Percentiles rank a stretch among this genome's conserved stretches.
Conservation (phyloP, 2,329 filamentous ascomycete species). For the Neonectria hederae region DNA sequence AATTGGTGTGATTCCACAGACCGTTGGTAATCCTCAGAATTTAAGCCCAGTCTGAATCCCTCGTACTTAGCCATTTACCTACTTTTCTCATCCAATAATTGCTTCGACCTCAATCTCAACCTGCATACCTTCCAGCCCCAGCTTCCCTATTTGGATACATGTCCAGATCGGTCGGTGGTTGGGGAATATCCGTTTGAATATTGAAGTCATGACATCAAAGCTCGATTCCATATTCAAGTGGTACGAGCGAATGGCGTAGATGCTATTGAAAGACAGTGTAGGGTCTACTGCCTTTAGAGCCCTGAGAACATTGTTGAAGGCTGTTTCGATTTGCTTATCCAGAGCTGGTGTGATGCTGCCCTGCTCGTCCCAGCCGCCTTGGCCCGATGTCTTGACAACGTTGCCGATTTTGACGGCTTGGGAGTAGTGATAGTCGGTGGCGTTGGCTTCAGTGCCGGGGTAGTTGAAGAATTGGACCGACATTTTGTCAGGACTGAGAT, state of each 20-base stretch:
- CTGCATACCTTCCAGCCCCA: slow-evolving; percentile 23
- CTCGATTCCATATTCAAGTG: slow-evolving; percentile 24
- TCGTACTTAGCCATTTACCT: too few species aligned
- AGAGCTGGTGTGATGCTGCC: slow-evolving; percentile 11
- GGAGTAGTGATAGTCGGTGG: slow-evolving; percentile 22
- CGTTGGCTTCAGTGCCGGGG: slow-evolving; percentile 18
- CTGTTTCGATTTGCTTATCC: slow-evolving; percentile 12
- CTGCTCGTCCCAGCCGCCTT: slow-evolving; percentile 26
- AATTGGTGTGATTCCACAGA: neutral
- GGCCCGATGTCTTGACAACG: slow-evolving; percentile 17
- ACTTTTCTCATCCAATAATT: neutral
- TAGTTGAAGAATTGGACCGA: slow-evolving; percentile 25
- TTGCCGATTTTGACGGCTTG: slow-evolving; percentile 25
- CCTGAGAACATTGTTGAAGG: slow-evolving; percentile 19
- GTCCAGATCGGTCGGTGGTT: slow-evolving; percentile 24
- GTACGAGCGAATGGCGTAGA: slow-evolving; percentile 22
- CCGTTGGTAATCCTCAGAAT: neutral
- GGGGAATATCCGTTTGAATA: slow-evolving; percentile 24
- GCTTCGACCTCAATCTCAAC: slow-evolving; percentile 27
- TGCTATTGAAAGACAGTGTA: slow-evolving; percentile 10
- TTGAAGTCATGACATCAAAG: slow-evolving; percentile 20
- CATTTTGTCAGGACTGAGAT: neutral
- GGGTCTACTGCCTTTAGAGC: slow-evolving; percentile 11
- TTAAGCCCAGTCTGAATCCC: too few species aligned
- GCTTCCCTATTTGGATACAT: slow-evolving; percentile 26